These are phyloP conservation scores for Ceratonia siliqua DNA, from an alignment of 306 rosid species.

Conservation along the genomic window DNA sequence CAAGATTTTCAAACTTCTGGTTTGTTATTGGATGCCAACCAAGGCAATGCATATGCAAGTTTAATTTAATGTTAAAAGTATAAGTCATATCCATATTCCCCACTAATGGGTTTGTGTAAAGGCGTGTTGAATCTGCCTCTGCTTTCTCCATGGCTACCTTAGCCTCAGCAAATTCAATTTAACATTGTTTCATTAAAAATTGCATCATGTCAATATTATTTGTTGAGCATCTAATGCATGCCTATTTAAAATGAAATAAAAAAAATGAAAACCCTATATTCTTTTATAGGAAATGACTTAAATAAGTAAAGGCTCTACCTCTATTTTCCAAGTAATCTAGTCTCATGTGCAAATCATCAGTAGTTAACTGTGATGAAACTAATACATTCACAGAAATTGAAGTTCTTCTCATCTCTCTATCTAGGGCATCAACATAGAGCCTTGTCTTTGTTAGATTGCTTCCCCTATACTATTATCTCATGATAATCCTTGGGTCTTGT, in stretches of 20 bases:
- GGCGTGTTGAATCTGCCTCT: conserved; percentile 50
- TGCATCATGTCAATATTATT: neutral
- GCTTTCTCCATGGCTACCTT: conserved; percentile 82
- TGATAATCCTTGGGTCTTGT: too few species aligned
- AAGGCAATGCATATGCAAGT: conserved; percentile 25
- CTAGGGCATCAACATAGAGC: conserved; percentile 78
- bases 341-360: conserved; percentile 63
- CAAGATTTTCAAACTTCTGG: neutral
- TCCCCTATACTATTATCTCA: too few species aligned
- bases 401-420: conserved; percentile 79
- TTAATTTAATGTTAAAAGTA: neutral
- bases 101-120: conserved; percentile 26
- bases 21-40: neutral
- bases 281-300: conserved; percentile 12
- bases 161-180: conserved; percentile 55
- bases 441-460: too few species aligned
- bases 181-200: neutral
- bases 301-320: conserved; percentile 53
- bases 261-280: neutral
- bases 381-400: conserved; percentile 50
- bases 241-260: neutral
- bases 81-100: neutral
- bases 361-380: conserved; percentile 44
- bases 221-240: neutral
- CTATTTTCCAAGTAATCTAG: conserved; percentile 78